These are phyloP conservation scores for Umbelopsis ramanniana DNA, from an alignment of 192 early-diverging fungal species.

Conservation along the genomic window DNA sequence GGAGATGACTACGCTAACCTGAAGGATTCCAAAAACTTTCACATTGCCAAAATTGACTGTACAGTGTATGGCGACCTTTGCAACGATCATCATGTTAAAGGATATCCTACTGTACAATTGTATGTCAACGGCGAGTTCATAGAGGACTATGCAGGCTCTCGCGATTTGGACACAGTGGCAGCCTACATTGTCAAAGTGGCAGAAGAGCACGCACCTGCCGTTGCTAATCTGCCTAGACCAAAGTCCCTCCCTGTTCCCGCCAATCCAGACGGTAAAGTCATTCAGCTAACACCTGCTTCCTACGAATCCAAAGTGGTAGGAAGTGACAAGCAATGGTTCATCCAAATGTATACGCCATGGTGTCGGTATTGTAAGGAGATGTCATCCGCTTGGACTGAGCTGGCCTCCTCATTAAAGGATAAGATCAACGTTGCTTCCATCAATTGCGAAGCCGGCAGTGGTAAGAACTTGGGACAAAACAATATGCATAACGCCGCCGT, in stretches of 20 bases:
- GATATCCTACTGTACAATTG: slow-evolving; percentile 66
- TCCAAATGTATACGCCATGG: slow-evolving; percentile 91
- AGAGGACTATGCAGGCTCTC: slow-evolving; percentile 15
- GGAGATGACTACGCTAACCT: slow-evolving; percentile 44
- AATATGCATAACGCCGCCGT: too few species aligned
- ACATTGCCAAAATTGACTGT: slow-evolving; percentile 75
- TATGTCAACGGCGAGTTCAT: slow-evolving; percentile 41
- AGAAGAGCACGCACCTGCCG: background rate
- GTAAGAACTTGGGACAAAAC: slow-evolving; percentile 10
- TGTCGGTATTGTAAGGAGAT: slow-evolving; percentile 85
- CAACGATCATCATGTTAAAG: slow-evolving; percentile 55
- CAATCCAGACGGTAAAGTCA: background rate
- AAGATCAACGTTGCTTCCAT: slow-evolving; percentile 84
- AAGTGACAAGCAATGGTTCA: slow-evolving; percentile 60
- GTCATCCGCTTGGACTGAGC: slow-evolving; percentile 76
- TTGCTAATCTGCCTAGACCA: slow-evolving; percentile 16
- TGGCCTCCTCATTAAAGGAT: slow-evolving; percentile 66
- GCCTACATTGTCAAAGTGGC: slow-evolving; percentile 22
- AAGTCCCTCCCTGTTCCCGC: slow-evolving; percentile 22
- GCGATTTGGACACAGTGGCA: slow-evolving; percentile 15
- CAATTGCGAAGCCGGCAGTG: slow-evolving; percentile 76
- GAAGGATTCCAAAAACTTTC: slow-evolving; percentile 47
- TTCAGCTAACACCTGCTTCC: background rate
- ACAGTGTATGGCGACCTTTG: slow-evolving; percentile 66
- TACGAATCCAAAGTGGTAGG: slow-evolving; percentile 12